These are phyloP conservation scores for Eutrema japonicum DNA, from an alignment of 345 rosid genomes.

Conservation along the genomic window DNA sequence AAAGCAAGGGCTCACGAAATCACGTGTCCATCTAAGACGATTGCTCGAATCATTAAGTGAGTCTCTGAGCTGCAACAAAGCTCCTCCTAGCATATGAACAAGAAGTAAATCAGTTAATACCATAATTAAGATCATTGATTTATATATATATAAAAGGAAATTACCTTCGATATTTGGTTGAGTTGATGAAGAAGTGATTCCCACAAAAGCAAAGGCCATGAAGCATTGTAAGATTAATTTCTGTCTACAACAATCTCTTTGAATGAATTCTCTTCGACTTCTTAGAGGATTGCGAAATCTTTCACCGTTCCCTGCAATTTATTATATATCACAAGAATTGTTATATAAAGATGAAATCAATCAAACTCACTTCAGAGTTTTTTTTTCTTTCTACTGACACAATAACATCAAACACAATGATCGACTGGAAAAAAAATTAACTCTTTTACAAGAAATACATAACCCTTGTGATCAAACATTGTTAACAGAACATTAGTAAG, in stretches of 20 bases:
- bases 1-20: conserved; percentile 82
- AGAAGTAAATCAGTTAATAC: conserved; percentile 10
- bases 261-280: conserved; percentile 26
- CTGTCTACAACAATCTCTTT: conserved; percentile 41
- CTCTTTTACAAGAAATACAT: conserved; percentile 30
- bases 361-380: conserved; percentile 4
- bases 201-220: conserved; percentile 46
- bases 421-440: neutral
- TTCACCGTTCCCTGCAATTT: conserved; percentile 29
- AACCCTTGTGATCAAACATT: conserved; percentile 22
- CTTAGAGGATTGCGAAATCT: conserved; percentile 28
- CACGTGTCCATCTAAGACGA: conserved; percentile 58
- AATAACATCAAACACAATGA: conserved; percentile 15
- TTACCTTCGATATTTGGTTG: conserved; percentile 78
- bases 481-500: conserved; percentile 1
- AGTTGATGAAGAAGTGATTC: conserved; percentile 50
- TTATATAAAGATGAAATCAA: conserved; percentile 8
- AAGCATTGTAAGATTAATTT: conserved; percentile 48
- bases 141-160: neutral
- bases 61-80: conserved; percentile 59
- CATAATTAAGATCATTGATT: neutral
- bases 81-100: conserved; percentile 58
- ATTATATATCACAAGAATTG: neutral
- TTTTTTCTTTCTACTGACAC: neutral
- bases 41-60: conserved; percentile 62